Base-by-base conservation (phyloP, 352 stramenopile species). In the Phytopythium litorale region DNA sequence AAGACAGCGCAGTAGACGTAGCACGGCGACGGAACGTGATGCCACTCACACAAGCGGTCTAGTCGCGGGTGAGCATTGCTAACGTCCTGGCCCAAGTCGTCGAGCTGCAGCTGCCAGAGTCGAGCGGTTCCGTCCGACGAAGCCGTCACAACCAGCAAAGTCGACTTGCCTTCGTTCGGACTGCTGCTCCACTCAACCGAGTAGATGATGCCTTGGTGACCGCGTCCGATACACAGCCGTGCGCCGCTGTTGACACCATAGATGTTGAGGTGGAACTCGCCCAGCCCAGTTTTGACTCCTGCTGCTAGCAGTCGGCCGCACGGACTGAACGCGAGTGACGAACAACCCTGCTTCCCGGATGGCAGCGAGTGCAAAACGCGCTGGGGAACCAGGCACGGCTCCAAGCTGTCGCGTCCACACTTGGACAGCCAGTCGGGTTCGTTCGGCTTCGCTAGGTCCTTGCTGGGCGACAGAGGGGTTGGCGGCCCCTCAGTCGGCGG, bases 1-100 rank as follows among this genome's bases (percentile, higher is more conserved):
- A 90, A 92, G 8, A 77, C 67, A 1, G 75, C 76, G 48, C 79
- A 85, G 60, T 89, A 91, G 11, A 91, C 84, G 53, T 88, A 89
- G 15, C 67, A 76, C 13, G 76, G 81, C 3, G 65, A 56, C 6
- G 78, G 78, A 11, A 84, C 71, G 63, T 92, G 83, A 11, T 87
- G 78, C 63, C 79, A 88, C 37, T 84, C 60, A 23, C 68, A 83
- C 15, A 60, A 15, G 19, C 38, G 49, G 18, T 21, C 35, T 4
- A 77, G 51, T 30, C 66, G 38, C 49, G 33, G 50, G 56, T 42
- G 37, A 11, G 18, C 19, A 12, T 1, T 46, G 52, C 53, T 33
- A 21, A 19, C 12, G 1, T 16, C 33, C 8, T 38, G 53, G 4
- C 12, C 45, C 13, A 28, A 12, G 21, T 28, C 52, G 18, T 38